Percentiles rank a stretch among this genome's conserved stretches.
These are phyloP conservation scores for Fusarium continuum DNA, from an alignment of 2,329 filamentous ascomycete genomes.

Conservation along the genomic window DNA sequence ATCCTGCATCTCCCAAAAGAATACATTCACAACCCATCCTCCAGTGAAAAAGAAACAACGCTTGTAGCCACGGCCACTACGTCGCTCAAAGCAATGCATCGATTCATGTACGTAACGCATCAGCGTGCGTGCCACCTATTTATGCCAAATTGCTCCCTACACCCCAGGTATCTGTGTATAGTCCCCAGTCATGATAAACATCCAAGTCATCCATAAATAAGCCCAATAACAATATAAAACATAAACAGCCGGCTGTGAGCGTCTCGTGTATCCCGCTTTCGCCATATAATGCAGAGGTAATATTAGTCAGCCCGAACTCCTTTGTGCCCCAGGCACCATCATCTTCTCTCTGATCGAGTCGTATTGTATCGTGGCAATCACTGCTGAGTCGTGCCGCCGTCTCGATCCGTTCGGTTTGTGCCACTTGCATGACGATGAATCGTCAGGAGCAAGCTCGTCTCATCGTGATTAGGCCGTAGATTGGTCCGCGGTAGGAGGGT, in stretches of 20 bases:
- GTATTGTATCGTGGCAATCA: not conserved
- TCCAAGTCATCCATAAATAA: slow-evolving; percentile 15
- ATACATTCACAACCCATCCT: too few species aligned
- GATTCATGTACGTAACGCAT: slow-evolving; percentile 33
- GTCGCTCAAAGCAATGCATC: slow-evolving; percentile 12
- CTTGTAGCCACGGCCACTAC: not conserved
- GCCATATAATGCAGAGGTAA: slow-evolving; percentile 30
- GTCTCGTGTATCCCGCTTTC: slow-evolving; percentile 41
- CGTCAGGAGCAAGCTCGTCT: not conserved
- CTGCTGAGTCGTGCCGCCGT: not conserved
- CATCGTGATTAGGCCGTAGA: slow-evolving; percentile 22
- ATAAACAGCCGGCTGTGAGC: slow-evolving; percentile 25
- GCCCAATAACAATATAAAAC: slow-evolving; percentile 3
- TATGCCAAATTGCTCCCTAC: slow-evolving; percentile 27
- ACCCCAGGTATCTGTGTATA: slow-evolving; percentile 38
- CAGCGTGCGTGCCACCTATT: slow-evolving; percentile 4
- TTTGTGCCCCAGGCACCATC: slow-evolving; percentile 15
- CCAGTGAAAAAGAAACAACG: too few species aligned
- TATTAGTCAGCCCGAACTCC: slow-evolving; percentile 31
- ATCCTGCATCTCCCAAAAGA: not conserved
- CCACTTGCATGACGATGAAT: not conserved
- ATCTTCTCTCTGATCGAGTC: slow-evolving; percentile 7
- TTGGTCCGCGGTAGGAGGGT: slow-evolving; percentile 39
- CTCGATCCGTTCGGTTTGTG: not conserved
- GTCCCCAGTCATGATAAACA: slow-evolving; percentile 11